Conservation (phyloP, 768 basidiomycete species). For the Nidularia sp. region DNA sequence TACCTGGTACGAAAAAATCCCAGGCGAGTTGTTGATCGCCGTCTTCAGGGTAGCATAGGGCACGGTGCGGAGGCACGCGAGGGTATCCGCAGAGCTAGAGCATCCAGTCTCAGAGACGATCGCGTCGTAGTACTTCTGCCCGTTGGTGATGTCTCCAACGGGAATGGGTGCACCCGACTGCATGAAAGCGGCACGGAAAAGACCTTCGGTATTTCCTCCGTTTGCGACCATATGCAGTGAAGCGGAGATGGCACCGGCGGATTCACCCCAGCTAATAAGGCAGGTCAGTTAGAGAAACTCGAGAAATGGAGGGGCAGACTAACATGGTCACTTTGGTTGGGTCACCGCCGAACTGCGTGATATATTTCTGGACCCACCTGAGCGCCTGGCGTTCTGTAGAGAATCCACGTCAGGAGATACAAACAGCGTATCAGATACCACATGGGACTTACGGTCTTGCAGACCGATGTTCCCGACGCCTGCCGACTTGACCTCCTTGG, state of each 20-base stretch:
- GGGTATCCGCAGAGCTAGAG: slow-evolving; percentile 27
- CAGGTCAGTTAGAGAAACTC: not conserved
- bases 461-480: slow-evolving; percentile 63
- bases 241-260: slow-evolving; percentile 50
- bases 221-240: slow-evolving; percentile 46
- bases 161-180: slow-evolving; percentile 44
- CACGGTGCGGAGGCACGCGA: slow-evolving; percentile 34
- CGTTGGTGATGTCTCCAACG: slow-evolving; percentile 34
- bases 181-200: slow-evolving; percentile 51
- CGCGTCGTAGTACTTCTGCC: slow-evolving; percentile 40
- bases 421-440: not conserved
- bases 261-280: slow-evolving; percentile 30
- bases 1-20: slow-evolving; percentile 35
- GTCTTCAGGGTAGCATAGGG: slow-evolving; percentile 29
- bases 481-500: slow-evolving; percentile 47
- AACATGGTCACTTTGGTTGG: slow-evolving; percentile 56
- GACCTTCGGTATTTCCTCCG: slow-evolving; percentile 35
- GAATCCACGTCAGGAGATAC: not conserved
- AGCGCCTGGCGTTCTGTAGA: slow-evolving; percentile 49
- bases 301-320: slow-evolving; percentile 7
- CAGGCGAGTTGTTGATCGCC: slow-evolving; percentile 34
- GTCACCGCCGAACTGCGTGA: slow-evolving; percentile 62
- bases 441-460: slow-evolving; percentile 47
- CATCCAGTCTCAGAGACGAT: slow-evolving; percentile 30
- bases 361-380: slow-evolving; percentile 66